phyloP scores from a whole-genome alignment of 2,329 filamentous ascomycete species.

The Fusarium nisikadoi region DNA sequence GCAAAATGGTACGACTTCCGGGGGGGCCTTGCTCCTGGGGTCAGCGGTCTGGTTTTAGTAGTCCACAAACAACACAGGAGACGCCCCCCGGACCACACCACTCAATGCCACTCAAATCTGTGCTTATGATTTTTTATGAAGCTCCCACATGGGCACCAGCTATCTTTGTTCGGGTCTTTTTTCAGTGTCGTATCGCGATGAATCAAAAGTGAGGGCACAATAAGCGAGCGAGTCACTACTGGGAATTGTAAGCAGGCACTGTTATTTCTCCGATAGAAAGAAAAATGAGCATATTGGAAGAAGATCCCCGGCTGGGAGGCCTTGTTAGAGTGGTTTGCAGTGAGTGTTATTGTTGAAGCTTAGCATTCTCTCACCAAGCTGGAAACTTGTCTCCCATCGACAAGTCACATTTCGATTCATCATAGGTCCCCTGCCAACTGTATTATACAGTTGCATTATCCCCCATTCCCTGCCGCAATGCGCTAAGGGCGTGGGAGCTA shows the following conservation, averaged over 20 bases:
- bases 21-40: slow-evolving; percentile 38
- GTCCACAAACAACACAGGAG: slow-evolving; percentile 33
- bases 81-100: slow-evolving; percentile 31
- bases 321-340: slow-evolving; percentile 36
- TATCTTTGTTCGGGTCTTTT: slow-evolving; percentile 7
- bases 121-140: slow-evolving; percentile 19
- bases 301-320: slow-evolving; percentile 11
- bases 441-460: slow-evolving; percentile 21
- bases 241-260: not conserved
- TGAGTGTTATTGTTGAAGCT: slow-evolving; percentile 29
- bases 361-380: slow-evolving; percentile 24
- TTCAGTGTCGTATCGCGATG: slow-evolving; percentile 2
- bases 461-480: slow-evolving; percentile 25
- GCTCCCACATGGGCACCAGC: slow-evolving; percentile 12
- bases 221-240: slow-evolving; percentile 4
- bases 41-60: slow-evolving; percentile 38
- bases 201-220: not conserved
- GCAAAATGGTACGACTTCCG: slow-evolving; percentile 45
- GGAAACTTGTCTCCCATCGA: slow-evolving; percentile 29
- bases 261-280: not conserved
- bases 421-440: slow-evolving; percentile 26
- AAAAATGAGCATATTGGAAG: slow-evolving; percentile 2
- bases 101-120: slow-evolving; percentile 37
- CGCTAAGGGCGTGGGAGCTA: slow-evolving; percentile 24
- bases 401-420: slow-evolving; percentile 42